phyloP scores from a whole-genome alignment of 345 rosid species.

The Eucalyptus viminalis region DNA sequence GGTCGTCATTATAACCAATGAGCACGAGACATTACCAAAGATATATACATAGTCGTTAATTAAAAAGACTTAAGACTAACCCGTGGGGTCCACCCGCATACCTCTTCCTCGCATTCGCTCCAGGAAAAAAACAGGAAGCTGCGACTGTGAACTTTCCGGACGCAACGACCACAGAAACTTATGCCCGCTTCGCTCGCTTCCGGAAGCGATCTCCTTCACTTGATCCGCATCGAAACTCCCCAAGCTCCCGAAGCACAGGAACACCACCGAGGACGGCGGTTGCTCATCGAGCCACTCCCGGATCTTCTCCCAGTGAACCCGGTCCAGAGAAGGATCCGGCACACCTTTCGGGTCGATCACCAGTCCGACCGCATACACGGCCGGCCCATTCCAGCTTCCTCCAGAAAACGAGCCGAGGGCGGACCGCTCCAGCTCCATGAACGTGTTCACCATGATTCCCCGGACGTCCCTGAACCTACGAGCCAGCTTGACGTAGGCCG shows the following conservation, averaged over 20 bases:
- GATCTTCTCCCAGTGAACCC: background rate
- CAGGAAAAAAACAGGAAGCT: slow-evolving; percentile 16
- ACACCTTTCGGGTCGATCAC: background rate
- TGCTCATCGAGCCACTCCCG: slow-evolving; percentile 37
- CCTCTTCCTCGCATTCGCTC: slow-evolving; percentile 11
- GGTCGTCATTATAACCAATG: background rate
- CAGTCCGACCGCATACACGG: slow-evolving; percentile 27
- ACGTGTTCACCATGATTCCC: slow-evolving; percentile 32
- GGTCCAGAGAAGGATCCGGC: slow-evolving; percentile 3
- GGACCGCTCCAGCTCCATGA: slow-evolving; percentile 15
- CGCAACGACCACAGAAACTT: slow-evolving; percentile 31
- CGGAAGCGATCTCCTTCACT: slow-evolving; percentile 30
- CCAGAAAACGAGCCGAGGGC: slow-evolving; percentile 9
- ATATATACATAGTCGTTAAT: background rate
- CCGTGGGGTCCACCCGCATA: slow-evolving; percentile 35
- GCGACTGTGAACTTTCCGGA: background rate
- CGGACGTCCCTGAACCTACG: slow-evolving; percentile 16
- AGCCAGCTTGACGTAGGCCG: slow-evolving; percentile 13
- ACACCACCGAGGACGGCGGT: slow-evolving; percentile 27
- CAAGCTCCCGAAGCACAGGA: slow-evolving; percentile 37
- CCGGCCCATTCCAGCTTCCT: slow-evolving; percentile 1
- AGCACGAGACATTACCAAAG: background rate
- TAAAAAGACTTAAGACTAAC: background rate
- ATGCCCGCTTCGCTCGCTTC: slow-evolving; percentile 15
- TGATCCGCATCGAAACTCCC: slow-evolving; percentile 18